These are phyloP conservation scores for Daldinia caldariorum DNA, from an alignment of 495 filamentous ascomycete species.

Conservation along the genomic window DNA sequence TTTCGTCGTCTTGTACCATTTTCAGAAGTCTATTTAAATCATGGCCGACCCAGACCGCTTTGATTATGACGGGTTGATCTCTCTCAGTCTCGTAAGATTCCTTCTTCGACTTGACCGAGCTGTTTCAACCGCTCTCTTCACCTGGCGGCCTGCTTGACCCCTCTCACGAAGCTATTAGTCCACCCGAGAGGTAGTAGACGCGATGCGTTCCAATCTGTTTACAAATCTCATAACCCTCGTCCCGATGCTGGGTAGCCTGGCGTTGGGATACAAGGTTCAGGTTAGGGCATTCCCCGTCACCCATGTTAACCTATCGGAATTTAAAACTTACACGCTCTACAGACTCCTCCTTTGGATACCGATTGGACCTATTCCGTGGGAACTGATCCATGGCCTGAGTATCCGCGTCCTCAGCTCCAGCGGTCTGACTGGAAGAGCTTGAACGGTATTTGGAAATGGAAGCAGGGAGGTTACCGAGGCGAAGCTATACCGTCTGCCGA, in stretches of 20 bases:
- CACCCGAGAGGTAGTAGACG: slow-evolving; percentile 25
- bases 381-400: slow-evolving; percentile 72
- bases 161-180: slow-evolving; percentile 15
- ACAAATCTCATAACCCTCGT: slow-evolving; percentile 27
- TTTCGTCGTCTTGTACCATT: slow-evolving; percentile 18
- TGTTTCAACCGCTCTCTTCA: slow-evolving; percentile 8
- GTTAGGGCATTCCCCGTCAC: slow-evolving; percentile 24
- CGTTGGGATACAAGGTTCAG: slow-evolving; percentile 45
- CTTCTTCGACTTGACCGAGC: slow-evolving; percentile 18
- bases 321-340: slow-evolving; percentile 22
- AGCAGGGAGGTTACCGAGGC: slow-evolving; percentile 53
- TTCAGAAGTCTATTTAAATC: slow-evolving; percentile 34
- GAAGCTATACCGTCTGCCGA: slow-evolving; percentile 45
- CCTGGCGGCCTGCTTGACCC: slow-evolving; percentile 16
- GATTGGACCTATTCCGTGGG: slow-evolving; percentile 70
- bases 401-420: slow-evolving; percentile 70
- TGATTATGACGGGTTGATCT: slow-evolving; percentile 16
- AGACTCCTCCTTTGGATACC: slow-evolving; percentile 63
- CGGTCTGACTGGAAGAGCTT: slow-evolving; percentile 69
- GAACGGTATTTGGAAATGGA: slow-evolving; percentile 75
- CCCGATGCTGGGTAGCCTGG: slow-evolving; percentile 39
- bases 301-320: not conserved
- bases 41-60: slow-evolving; percentile 2
- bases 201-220: slow-evolving; percentile 29
- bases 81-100: slow-evolving; percentile 16